A percentile compares a stretch with the other conserved stretches of the same genome.
Conservation (phyloP, 306 rosid genomes). For the Citrullus amarus region DNA sequence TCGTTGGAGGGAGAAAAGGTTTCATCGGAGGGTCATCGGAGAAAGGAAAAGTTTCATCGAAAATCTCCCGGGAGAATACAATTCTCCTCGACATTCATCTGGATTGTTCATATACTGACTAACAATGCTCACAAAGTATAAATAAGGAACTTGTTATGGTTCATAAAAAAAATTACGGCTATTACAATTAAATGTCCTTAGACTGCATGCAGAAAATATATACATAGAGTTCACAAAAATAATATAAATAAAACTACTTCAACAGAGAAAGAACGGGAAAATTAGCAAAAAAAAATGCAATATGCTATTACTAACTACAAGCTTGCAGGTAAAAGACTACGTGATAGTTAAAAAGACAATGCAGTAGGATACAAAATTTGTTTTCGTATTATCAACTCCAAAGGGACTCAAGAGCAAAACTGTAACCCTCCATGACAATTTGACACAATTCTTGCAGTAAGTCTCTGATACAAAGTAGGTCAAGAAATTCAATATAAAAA, state of each 20-base stretch:
- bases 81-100: no score
- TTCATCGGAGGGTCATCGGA: no score
- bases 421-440: constrained; percentile 31
- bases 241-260: not conserved
- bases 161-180: not conserved
- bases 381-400: constrained; percentile 28
- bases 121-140: not conserved
- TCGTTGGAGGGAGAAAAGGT: no score
- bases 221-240: not conserved
- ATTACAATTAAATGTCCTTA: not conserved
- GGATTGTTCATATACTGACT: no score
- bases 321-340: not conserved
- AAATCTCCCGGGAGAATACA: no score
- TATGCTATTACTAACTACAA: constrained; percentile 1
- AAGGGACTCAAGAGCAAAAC: constrained; percentile 37
- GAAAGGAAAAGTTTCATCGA: no score
- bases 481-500: constrained; percentile 19
- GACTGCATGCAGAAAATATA: not conserved
- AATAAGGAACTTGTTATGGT: not conserved
- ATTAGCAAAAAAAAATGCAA: not conserved
- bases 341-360: constrained; percentile 11
- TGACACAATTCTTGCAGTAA: constrained; percentile 27
- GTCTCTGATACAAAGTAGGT: constrained; percentile 33
- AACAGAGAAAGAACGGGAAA: not conserved
- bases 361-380: constrained; percentile 53